A percentile compares a stretch with the other conserved stretches of the same genome.
Conservation (phyloP, 257 asterid genomes). For the Handroanthus guayacan region DNA sequence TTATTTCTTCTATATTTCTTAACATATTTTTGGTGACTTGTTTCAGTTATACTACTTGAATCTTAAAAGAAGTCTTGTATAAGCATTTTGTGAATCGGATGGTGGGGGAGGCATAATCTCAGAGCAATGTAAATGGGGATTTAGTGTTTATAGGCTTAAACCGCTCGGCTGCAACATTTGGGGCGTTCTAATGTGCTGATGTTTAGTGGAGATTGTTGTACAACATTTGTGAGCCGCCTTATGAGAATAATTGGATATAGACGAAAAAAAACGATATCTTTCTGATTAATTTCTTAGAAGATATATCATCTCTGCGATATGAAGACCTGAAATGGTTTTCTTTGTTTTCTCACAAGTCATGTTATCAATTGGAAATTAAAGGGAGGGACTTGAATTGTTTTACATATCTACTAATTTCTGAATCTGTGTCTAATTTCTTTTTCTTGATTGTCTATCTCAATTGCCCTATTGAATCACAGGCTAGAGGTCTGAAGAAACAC, state of each 20-base stretch:
- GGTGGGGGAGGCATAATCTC: no score
- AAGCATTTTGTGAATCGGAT: neutral
- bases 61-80: neutral
- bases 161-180: neutral
- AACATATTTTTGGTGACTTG: neutral
- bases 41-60: neutral
- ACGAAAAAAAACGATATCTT: neutral
- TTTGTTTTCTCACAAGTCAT: neutral
- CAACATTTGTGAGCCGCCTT: no score
- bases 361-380: neutral
- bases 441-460: neutral
- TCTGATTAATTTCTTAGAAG: neutral
- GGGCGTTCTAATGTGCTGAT: neutral
- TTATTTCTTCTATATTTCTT: neutral
- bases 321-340: neutral
- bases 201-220: neutral
- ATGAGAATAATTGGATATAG: neutral
- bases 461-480: conserved; percentile 26
- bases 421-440: no score
- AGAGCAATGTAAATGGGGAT: neutral
- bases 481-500: conserved; percentile 54
- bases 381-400: neutral
- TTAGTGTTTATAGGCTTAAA: neutral
- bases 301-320: neutral
- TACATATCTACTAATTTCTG: neutral